Percentiles rank a stretch among this genome's conserved stretches.
Evolutionary conservation across 208 protist genomes (phyloP).

Genomic region (Wallacemonas rigidus): DNA sequence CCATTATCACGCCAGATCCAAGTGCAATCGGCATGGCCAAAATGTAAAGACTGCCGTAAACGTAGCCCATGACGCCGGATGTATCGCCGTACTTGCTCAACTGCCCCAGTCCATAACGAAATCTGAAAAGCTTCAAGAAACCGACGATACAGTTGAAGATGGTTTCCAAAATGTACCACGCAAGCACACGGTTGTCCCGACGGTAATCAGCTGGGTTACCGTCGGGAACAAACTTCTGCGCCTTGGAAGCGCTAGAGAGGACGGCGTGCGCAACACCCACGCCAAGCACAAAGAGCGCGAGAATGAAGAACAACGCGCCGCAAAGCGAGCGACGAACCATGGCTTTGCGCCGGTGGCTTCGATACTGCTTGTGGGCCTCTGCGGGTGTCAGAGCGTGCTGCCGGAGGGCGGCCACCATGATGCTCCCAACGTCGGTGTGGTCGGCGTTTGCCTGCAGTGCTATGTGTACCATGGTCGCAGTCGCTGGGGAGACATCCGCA

Average conservation of each 20-base stretch:
- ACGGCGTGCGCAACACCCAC: conserved; percentile 39
- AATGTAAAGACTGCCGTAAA: conserved; percentile 14
- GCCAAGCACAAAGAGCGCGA: conserved; percentile 26
- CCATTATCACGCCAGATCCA: conserved; percentile 37
- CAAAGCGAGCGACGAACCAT: conserved; percentile 18
- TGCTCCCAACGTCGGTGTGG: conserved; percentile 43
- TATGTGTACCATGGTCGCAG: conserved; percentile 43
- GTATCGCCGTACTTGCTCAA: conserved; percentile 23
- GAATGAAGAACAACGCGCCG: conserved; percentile 19
- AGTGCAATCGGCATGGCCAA: conserved; percentile 14
- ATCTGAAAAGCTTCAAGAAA: conserved; percentile 21
- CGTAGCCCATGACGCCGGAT: background rate
- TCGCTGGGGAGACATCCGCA: conserved; percentile 18
- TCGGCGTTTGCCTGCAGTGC: conserved; percentile 30
- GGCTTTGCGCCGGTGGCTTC: conserved; percentile 16
- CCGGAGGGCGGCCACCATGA: conserved; percentile 35
- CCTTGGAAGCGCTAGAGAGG: conserved; percentile 10
- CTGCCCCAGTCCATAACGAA: conserved; percentile 22
- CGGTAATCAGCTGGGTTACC: conserved; percentile 12
- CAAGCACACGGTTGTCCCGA: conserved; percentile 29
- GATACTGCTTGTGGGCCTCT: conserved; percentile 23
- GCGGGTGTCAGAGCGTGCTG: conserved; percentile 24
- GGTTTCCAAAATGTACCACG: conserved; percentile 38
- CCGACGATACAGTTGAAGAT: conserved; percentile 21
- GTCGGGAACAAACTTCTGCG: conserved; percentile 22